Percentiles rank a stretch among this genome's conserved stretches.
Evolutionary conservation across 345 rosid species (phyloP).

Genomic region (Adansonia digitata): DNA sequence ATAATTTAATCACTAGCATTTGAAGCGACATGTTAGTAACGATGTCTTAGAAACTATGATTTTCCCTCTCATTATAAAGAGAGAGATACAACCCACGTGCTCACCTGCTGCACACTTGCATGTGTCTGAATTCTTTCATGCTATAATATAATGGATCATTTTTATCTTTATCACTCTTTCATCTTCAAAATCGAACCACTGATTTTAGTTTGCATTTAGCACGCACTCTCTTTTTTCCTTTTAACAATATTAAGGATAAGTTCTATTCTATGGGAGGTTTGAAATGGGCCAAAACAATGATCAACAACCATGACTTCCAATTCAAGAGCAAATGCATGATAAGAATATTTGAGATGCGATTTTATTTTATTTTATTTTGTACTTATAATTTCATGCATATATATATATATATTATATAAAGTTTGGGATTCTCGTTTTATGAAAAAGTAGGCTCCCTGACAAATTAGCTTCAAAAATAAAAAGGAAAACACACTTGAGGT

Average conservation of each 20-base stretch:
- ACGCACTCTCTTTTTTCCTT: background rate
- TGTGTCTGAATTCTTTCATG: background rate
- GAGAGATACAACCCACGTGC: background rate
- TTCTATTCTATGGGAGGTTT: background rate
- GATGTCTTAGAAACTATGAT: background rate
- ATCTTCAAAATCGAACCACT: background rate
- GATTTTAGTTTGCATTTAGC: background rate
- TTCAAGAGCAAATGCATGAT: background rate
- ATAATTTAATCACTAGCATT: background rate
- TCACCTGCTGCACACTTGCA: background rate
- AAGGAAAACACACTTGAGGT: background rate
- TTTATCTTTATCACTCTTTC: background rate
- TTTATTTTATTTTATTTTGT: too few relatives aligned
- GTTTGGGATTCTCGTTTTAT: background rate
- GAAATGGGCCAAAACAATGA: background rate
- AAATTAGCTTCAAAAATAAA: background rate
- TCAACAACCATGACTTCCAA: background rate
- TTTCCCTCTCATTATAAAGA: background rate
- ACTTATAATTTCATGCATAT: too few relatives aligned
- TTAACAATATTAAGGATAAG: background rate
- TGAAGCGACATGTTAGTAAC: background rate
- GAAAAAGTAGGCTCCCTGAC: background rate
- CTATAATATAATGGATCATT: background rate
- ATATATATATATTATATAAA: too few relatives aligned
- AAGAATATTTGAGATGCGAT: too few relatives aligned